Base-by-base conservation (phyloP, 768 basidiomycete genomes). In the Butyriboletus loyo region DNA sequence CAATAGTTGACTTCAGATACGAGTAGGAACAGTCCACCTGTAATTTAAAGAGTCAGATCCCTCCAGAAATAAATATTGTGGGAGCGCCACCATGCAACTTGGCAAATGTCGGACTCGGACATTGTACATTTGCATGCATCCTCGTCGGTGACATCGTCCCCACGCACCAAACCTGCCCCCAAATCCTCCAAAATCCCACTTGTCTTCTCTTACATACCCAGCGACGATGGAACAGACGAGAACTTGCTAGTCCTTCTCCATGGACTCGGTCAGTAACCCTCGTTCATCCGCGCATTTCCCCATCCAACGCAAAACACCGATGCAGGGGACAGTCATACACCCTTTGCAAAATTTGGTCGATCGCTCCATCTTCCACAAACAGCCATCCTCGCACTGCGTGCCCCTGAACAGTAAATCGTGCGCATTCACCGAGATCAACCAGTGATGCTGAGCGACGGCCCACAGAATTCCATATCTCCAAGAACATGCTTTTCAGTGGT, bases 281-380 rank as follows among this genome's bases (percentile, higher is more conserved):
- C 19, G 4, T 9, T 22, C 30, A 4, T 39, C 15, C 35, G 10
- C 14, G 6, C 37, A 21, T 7, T 1, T 15, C 9, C 35, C 27
- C 34, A 1, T 34, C 28, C n/a, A 27, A 56, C 24, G 3, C 25
- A 42, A 7, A 32, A 41, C 38, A 41, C n/a, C 39, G 2, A 35
- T 25, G 13, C 56, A 94, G 93, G 93, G 24, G 93, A 96, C 70
- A 92, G 86, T 0, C 84, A 87, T 53, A 41, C 72, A 3, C 90
- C 92, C 2, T 96, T 97, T 66, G 74, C 77, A 30, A 83, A 83
- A 48, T 80, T 97, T 7, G 92, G 84, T 10, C 75, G 74, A 21
- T 79, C 81, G 10, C 69, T 97, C 42, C 88, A 83, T 58, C 80
- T 97, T n/a, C 94, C 93, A 0, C 92, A 95, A 66, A 96, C 94